Base-by-base conservation (phyloP, 257 asterid genomes). In the Jacaranda copaia region DNA sequence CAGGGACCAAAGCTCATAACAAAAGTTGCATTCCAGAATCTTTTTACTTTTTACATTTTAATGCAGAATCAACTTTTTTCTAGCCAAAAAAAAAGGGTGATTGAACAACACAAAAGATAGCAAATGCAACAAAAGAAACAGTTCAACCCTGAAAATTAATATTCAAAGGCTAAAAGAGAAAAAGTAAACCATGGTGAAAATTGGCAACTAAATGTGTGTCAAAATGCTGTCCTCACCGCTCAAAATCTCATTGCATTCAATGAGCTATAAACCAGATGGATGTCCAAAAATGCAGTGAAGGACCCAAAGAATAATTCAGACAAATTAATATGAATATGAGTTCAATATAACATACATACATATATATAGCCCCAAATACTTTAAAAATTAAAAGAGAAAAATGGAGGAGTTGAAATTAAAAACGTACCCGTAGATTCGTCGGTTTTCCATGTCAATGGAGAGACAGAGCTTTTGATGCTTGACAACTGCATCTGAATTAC, bases 391-490 rank as follows among this genome's bases (percentile, higher is more conserved):
- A 57, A 32, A 36, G 12, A 1, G 19, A 65, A 43, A 25, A 25
- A 25, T 25, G 32, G 32, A 25, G 10, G 13, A 32, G 40, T 9
- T 62, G 58, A 70, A 56, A 46, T 52, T 48, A 40, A 12, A 14
- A 72, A 73, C 49, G 43, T 2, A 96, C 99, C 99, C 99, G 70
- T 90, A 91, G 68, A 96, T 86, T 74, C 92, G 92, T 32, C 91
- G 95, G 73, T 88, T 89, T 60, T 93, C 96, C 92, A 93, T 89
- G 86, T 96, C 99, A 62, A 96, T 91, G 43, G 98, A 89, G 19
- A 96, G 84, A 70, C 97, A 91, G 46, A 96, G 93, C 90, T 93
- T 96, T 90, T 96, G 99, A 81, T 96, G 98, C 85, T 90, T 91
- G 77, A 96, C 94, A 25, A 96, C 91, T 15, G 98, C 97, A 71